phyloP scores from a whole-genome alignment of 2,329 filamentous ascomycete species.

The Arthrinium phaeospermum region DNA sequence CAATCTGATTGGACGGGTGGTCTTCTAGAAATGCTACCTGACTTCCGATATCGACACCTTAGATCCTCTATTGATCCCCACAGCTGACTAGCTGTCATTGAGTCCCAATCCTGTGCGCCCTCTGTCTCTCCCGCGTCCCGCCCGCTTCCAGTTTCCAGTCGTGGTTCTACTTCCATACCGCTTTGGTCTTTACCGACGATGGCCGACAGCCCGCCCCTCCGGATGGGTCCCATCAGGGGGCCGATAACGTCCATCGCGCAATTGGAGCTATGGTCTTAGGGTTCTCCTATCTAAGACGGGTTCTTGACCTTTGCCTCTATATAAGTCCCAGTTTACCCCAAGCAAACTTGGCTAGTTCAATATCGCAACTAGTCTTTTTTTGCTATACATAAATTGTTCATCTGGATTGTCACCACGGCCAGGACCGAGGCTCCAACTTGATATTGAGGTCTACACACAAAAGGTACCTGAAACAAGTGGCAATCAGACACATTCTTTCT shows the following conservation, averaged over 20 bases:
- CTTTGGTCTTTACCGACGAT: constrained; percentile 5
- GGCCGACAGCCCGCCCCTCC: neutral
- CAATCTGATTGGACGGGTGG: neutral
- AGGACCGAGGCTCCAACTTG: neutral
- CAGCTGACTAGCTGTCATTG: neutral
- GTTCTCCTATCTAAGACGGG: neutral
- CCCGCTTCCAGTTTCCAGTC: neutral
- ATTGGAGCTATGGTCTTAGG: constrained; percentile 3
- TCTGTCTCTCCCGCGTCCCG: neutral
- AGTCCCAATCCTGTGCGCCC: neutral
- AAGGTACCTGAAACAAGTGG: neutral
- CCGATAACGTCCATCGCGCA: constrained; percentile 12
- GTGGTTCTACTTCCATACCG: neutral
- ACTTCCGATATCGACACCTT: constrained; percentile 11
- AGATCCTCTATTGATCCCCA: constrained; percentile 16
- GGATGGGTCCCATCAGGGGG: neutral
- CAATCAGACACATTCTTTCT: neutral
- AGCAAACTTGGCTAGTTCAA: neutral
- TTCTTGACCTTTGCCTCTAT: neutral
- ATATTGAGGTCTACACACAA: neutral
- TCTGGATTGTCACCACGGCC: neutral
- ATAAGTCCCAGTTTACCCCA: neutral
- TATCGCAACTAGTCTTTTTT: neutral
- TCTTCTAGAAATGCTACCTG: neutral
- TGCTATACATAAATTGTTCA: neutral